These are phyloP conservation scores for Fraxinus nigra DNA, from an alignment of 305 asterid genomes.

Conservation along the genomic window DNA sequence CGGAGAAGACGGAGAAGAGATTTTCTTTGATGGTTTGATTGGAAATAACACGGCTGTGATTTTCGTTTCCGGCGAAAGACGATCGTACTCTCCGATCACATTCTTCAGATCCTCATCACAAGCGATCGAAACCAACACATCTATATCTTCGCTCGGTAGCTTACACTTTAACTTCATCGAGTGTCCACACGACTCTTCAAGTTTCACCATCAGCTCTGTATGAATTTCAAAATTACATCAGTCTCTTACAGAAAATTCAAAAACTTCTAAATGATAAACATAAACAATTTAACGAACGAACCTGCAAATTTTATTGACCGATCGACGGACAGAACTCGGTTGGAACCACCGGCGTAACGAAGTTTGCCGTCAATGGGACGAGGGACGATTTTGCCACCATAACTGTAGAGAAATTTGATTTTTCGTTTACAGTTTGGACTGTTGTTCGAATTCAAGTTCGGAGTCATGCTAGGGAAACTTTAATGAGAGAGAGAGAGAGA, in stretches of 20 bases:
- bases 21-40: conserved; percentile 41
- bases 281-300: conserved; percentile 13
- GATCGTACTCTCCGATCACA: conserved; percentile 70
- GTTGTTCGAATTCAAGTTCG: conserved; percentile 21
- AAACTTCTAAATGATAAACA: neutral
- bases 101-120: conserved; percentile 67
- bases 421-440: conserved; percentile 11
- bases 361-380: conserved; percentile 69
- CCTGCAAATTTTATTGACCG: conserved; percentile 56
- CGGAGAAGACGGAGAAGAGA: conserved; percentile 69
- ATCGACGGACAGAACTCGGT: conserved; percentile 69
- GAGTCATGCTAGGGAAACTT: neutral
- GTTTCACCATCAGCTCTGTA: conserved; percentile 67
- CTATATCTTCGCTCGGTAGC: conserved; percentile 73
- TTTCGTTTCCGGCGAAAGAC: conserved; percentile 51
- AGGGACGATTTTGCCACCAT: conserved; percentile 66
- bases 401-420: conserved; percentile 78
- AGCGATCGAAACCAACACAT: conserved; percentile 55
- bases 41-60: conserved; percentile 70
- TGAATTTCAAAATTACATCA: neutral
- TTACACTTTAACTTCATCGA: conserved; percentile 71
- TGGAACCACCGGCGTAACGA: conserved; percentile 73
- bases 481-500: neutral
- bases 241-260: neutral
- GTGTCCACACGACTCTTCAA: conserved; percentile 64